These are phyloP conservation scores for Knufia fluminis DNA, from an alignment of 2,329 filamentous ascomycete genomes.

Conservation along the genomic window DNA sequence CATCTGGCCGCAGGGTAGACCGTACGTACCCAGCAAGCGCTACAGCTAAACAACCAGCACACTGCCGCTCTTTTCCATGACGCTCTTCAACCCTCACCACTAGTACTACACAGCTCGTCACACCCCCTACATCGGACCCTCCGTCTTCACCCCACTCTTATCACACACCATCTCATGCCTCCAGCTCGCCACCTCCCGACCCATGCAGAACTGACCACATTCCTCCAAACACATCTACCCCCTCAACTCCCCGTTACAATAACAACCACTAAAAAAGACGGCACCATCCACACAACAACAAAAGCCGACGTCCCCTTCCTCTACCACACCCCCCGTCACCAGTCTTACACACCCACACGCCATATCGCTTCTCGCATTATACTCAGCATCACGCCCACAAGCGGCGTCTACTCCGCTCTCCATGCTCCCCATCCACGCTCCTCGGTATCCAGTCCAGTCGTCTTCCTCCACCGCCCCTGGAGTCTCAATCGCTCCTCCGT, in stretches of 20 bases:
- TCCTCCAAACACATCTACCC: background rate
- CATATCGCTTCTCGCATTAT: background rate
- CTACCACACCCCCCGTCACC: constrained; percentile 1
- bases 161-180: too few relatives aligned
- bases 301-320: background rate
- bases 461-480: constrained; percentile 6
- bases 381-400: constrained; percentile 4
- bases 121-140: too few relatives aligned
- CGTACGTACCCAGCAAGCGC: too few relatives aligned
- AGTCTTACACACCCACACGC: background rate
- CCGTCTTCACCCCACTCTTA: too few relatives aligned
- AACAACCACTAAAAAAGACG: too few relatives aligned
- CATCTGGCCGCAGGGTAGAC: too few relatives aligned
- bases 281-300: too few relatives aligned
- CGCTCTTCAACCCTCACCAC: too few relatives aligned
- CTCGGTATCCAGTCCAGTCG: background rate
- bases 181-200: background rate
- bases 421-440: too few relatives aligned
- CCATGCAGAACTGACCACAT: background rate
- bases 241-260: background rate
- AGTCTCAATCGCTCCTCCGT: background rate
- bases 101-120: too few relatives aligned
- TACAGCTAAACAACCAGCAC: too few relatives aligned
- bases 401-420: background rate
- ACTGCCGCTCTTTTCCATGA: too few relatives aligned